Conservation (phyloP, 768 basidiomycete species). For the Chalciporus piperatus region DNA sequence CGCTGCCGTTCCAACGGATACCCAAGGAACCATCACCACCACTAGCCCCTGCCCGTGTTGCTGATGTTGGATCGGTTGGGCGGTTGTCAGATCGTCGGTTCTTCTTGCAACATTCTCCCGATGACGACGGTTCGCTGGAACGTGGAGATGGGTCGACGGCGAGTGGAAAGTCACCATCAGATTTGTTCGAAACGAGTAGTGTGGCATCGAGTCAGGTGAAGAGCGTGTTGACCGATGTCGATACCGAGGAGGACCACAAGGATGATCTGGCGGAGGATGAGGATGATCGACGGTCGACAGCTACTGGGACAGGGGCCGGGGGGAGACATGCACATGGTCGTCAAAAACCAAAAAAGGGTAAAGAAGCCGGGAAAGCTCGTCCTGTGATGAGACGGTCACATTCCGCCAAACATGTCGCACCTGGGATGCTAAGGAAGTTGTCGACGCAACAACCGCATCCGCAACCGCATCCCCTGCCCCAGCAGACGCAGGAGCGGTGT, state of each 20-base stretch:
- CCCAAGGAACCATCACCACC: conserved; percentile 3
- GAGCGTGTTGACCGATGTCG: conserved; percentile 20
- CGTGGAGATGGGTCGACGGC: conserved; percentile 29
- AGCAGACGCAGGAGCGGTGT: neutral
- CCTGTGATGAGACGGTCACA: conserved; percentile 27
- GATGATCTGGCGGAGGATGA: conserved; percentile 17
- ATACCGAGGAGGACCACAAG: conserved; percentile 16
- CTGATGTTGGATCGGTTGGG: conserved; percentile 27
- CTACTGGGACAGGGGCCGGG: conserved; percentile 8
- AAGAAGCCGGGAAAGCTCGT: conserved; percentile 30
- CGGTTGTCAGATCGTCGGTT: conserved; percentile 41
- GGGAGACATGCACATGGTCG: conserved; percentile 15
- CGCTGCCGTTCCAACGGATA: conserved; percentile 12
- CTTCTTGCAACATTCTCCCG: conserved; percentile 46
- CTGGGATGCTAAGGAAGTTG: conserved; percentile 28
- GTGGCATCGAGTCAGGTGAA: conserved; percentile 32
- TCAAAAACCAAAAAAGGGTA: conserved; percentile 30
- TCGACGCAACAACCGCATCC: conserved; percentile 20
- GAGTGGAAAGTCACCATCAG: conserved; percentile 33
- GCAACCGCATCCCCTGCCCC: neutral
- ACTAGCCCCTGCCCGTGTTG: conserved; percentile 6
- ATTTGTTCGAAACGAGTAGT: conserved; percentile 35
- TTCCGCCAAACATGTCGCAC: conserved; percentile 29
- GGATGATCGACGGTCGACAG: conserved; percentile 22
- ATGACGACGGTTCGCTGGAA: conserved; percentile 35